Evolutionary conservation across 1,284 basidiomycete genomes (phyloP).

Genomic region (Tetrapyrgos nigripes): DNA sequence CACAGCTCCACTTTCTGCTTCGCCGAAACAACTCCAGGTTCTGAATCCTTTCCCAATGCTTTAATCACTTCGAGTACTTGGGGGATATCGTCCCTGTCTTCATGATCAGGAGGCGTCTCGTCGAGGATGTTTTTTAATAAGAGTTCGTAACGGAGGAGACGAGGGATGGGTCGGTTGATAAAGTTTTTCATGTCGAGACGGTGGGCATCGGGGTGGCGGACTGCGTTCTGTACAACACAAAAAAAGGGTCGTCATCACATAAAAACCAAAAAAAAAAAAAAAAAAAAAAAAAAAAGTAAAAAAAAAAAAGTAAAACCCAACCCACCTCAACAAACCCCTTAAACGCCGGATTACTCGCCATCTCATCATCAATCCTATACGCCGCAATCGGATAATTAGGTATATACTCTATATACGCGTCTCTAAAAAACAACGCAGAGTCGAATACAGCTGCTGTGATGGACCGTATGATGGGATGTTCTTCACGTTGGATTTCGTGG

Average conservation of each 20-base stretch:
- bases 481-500: conserved; percentile 88
- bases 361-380: conserved; percentile 90
- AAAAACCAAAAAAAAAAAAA: neutral
- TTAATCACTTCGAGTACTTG: conserved; percentile 88
- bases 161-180: conserved; percentile 88
- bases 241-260: conserved; percentile 10
- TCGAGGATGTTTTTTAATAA: conserved; percentile 84
- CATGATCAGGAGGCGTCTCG: conserved; percentile 74
- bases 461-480: conserved; percentile 85
- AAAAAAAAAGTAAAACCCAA: conserved; percentile 38
- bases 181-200: conserved; percentile 88
- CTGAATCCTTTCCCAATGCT: conserved; percentile 79
- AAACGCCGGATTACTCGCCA: conserved; percentile 81
- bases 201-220: conserved; percentile 77
- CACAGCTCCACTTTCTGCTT: conserved; percentile 89
- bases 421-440: conserved; percentile 91
- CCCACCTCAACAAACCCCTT: conserved; percentile 78
- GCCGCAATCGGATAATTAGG: conserved; percentile 95
- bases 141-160: conserved; percentile 88
- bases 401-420: conserved; percentile 93
- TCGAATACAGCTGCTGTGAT: conserved; percentile 89
- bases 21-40: conserved; percentile 83
- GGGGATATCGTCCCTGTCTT: conserved; percentile 81
- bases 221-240: conserved; percentile 56
- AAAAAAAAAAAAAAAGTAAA: neutral